Evolutionary conservation across 768 basidiomycete genomes (phyloP).

Genomic region (Serendipita vermifera): DNA sequence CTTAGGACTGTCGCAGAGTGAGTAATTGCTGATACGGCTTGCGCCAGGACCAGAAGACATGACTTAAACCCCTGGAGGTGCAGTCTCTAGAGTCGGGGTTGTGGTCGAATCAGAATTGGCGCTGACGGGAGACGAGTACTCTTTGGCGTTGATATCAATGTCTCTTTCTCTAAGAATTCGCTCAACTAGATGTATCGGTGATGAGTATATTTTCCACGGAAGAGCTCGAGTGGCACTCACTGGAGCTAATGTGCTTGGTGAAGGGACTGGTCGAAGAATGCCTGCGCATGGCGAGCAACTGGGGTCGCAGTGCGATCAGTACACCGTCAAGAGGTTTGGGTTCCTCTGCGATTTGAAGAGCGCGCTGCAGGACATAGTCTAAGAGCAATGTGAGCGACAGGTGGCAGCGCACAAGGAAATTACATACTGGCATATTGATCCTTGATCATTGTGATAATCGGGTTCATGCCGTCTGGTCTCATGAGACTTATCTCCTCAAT

Average conservation of each 20-base stretch:
- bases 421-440: conserved; percentile 79
- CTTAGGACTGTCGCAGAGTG: no score
- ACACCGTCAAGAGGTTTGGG: conserved; percentile 59
- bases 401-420: conserved; percentile 16
- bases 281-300: conserved; percentile 56
- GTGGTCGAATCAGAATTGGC: background rate
- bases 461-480: conserved; percentile 50
- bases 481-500: conserved; percentile 71
- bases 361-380: conserved; percentile 83
- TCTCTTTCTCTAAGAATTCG: background rate
- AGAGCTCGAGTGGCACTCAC: conserved; percentile 32
- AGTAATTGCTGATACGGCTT: no score
- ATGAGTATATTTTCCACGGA: background rate
- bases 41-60: no score
- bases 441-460: conserved; percentile 63
- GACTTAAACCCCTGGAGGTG: background rate
- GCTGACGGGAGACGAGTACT: background rate
- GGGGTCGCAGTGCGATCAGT: conserved; percentile 47
- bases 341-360: conserved; percentile 52
- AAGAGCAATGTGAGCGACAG: conserved; percentile 10
- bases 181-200: background rate
- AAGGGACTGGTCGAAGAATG: conserved; percentile 48
- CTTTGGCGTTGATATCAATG: conserved; percentile 1
- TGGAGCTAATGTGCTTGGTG: conserved; percentile 69
- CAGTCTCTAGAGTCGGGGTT: background rate